Percentiles rank a stretch among this genome's conserved stretches.
These are phyloP conservation scores for Apiospora malaysiana DNA, from an alignment of 2,329 filamentous ascomycete species.

Conservation along the genomic window DNA sequence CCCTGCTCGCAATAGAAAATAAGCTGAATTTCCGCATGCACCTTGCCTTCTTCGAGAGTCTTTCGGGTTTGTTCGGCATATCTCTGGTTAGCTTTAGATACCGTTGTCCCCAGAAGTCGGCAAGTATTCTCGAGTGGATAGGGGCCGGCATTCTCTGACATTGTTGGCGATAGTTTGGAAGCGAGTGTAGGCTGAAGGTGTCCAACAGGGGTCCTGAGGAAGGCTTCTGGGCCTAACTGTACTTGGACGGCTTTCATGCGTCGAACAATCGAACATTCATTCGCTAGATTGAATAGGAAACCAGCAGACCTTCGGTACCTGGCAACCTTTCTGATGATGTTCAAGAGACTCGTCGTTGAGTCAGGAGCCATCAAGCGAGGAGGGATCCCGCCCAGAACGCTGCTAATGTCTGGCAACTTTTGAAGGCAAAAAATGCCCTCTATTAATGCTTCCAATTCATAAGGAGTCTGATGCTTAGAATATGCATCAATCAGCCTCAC, in stretches of 20 bases:
- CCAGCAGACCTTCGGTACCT: slow-evolving; percentile 44
- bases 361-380: slow-evolving; percentile 28
- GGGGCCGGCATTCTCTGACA: slow-evolving; percentile 15
- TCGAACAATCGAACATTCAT: slow-evolving; percentile 37
- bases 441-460: slow-evolving; percentile 36
- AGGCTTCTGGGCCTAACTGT: slow-evolving; percentile 37
- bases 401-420: slow-evolving; percentile 25
- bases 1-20: slow-evolving; percentile 48
- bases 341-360: slow-evolving; percentile 33
- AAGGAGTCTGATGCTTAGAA: slow-evolving; percentile 33
- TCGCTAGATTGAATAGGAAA: slow-evolving; percentile 41
- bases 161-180: slow-evolving; percentile 26
- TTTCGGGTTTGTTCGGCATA: slow-evolving; percentile 28
- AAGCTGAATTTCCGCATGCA: slow-evolving; percentile 59
- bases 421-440: slow-evolving; percentile 36
- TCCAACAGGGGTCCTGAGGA: slow-evolving; percentile 24
- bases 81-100: slow-evolving; percentile 13
- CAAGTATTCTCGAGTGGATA: slow-evolving; percentile 7
- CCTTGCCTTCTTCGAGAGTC: slow-evolving; percentile 37
- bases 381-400: slow-evolving; percentile 32
- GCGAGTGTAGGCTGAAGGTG: slow-evolving; percentile 20
- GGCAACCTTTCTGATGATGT: slow-evolving; percentile 44
- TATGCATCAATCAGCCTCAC: slow-evolving; percentile 35
- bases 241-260: slow-evolving; percentile 37
- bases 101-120: slow-evolving; percentile 14